Base-by-base conservation (phyloP, 306 rosid genomes). In the Trifolium pratense region DNA sequence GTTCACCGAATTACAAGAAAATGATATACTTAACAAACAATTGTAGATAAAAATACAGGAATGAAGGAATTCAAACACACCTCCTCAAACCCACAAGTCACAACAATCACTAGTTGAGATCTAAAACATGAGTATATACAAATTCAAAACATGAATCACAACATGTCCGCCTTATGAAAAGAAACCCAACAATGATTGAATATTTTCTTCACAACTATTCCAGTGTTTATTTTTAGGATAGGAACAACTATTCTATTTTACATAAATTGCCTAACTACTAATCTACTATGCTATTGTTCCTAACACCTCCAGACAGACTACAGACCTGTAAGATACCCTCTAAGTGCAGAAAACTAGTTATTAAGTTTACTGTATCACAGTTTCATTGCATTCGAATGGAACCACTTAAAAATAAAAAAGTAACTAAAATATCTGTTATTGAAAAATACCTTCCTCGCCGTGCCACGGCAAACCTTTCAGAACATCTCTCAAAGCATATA, bases 401-500 rank as follows among this genome's bases (percentile, higher is more conserved):
- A 81, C 63, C 42, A 9, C 34, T 49, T 17, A 21, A 26, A 72
- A 52, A n/a, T 12, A 9, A 42, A 12, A 23, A 43, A 23, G 34
- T 0, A 26, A 49, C 7, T 26, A 56, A 17, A 25, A 68, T 31
- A 63, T 69, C 69, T 68, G 64, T 73, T 78, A 81, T 79, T 75
- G 26, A 71, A 81, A 85, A 70, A 84, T 78, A 82, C 67, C 81
- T 85, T 93, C 92, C 71, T 89, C 78, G 0, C 77, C 78, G 10
- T 72, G 4, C 70, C 88, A 84, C 0, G 97, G 96, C 51, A 90
- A 42, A 69, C 87, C 93, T 81, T 94, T 90, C 36, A 94, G 96
- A 32, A 91, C 96, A 78, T 94, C 96, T 85, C 99, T 88, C 71
- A 91, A 84, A 42, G 99, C 99, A 80, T 84, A 78, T 65, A 77